phyloP scores from a whole-genome alignment of 2,329 filamentous ascomycete genomes.

The Pseudogymnoascus sp. region DNA sequence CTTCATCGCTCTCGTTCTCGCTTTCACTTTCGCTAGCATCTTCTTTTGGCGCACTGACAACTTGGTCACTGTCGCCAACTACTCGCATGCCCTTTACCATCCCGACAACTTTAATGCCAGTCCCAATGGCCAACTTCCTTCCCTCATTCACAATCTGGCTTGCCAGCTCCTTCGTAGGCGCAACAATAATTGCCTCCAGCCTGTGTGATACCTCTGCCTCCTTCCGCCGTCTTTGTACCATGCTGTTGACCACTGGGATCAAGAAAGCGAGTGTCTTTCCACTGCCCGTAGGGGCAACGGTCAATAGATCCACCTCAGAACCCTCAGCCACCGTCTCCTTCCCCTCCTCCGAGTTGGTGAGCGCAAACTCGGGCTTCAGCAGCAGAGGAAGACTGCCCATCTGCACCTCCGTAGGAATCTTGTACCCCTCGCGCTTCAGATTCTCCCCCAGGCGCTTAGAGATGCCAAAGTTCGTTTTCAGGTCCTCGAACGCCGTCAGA shows the following conservation, averaged over 20 bases:
- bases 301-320: slow-evolving; percentile 63
- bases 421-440: slow-evolving; percentile 75
- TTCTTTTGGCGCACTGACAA: slow-evolving; percentile 23
- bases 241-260: slow-evolving; percentile 75
- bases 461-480: slow-evolving; percentile 66
- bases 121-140: slow-evolving; percentile 70
- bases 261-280: slow-evolving; percentile 94
- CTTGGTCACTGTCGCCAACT: slow-evolving; percentile 37
- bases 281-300: slow-evolving; percentile 89
- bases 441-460: slow-evolving; percentile 70
- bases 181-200: slow-evolving; percentile 64
- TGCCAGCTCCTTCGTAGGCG: slow-evolving; percentile 72
- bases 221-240: slow-evolving; percentile 49
- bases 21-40: slow-evolving; percentile 32
- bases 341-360: slow-evolving; percentile 33
- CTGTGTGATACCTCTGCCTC: slow-evolving; percentile 40
- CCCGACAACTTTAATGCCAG: slow-evolving; percentile 69
- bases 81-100: slow-evolving; percentile 83
- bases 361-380: slow-evolving; percentile 49
- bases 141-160: slow-evolving; percentile 80
- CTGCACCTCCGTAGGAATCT: slow-evolving; percentile 87
- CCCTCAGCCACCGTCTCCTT: slow-evolving; percentile 24
- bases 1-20: slow-evolving; percentile 31
- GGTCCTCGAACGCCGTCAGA: slow-evolving; percentile 66
- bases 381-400: slow-evolving; percentile 78